These are phyloP conservation scores for Dichomitus squalens DNA, from an alignment of 1,284 basidiomycete species.

Conservation along the genomic window DNA sequence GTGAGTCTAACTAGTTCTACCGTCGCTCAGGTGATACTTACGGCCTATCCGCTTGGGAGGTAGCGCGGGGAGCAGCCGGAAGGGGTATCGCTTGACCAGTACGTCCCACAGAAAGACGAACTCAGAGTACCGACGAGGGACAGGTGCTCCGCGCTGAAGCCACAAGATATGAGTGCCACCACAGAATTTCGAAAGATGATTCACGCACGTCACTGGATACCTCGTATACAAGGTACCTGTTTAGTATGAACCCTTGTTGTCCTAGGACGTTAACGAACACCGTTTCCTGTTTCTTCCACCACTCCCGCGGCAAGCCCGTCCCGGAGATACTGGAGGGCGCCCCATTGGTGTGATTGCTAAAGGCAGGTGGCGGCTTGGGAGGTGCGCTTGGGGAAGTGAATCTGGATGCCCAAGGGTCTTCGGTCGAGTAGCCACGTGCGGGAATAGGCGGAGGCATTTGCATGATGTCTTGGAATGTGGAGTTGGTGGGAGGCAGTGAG, in stretches of 20 bases:
- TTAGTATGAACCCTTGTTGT: constrained; percentile 87
- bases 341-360: constrained; percentile 43
- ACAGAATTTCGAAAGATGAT: neutral
- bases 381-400: constrained; percentile 17
- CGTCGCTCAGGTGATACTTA: constrained; percentile 42
- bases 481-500: constrained; percentile 53
- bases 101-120: constrained; percentile 89
- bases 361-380: constrained; percentile 13
- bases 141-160: constrained; percentile 59
- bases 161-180: neutral
- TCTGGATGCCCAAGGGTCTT: constrained; percentile 72
- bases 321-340: constrained; percentile 63
- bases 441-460: constrained; percentile 41
- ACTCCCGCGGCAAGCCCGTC: constrained; percentile 71
- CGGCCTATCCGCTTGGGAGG: constrained; percentile 91
- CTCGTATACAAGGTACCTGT: constrained; percentile 81
- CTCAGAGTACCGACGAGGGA: constrained; percentile 84
- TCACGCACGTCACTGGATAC: constrained; percentile 75
- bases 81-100: constrained; percentile 81
- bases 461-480: constrained; percentile 40
- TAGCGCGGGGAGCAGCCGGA: constrained; percentile 85
- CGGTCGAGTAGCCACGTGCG: constrained; percentile 49
- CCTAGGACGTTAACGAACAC: constrained; percentile 75
- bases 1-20: constrained; percentile 1
- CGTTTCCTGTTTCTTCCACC: constrained; percentile 83